phyloP scores from a whole-genome alignment of 345 rosid species.

The Melastoma malabathricum region DNA sequence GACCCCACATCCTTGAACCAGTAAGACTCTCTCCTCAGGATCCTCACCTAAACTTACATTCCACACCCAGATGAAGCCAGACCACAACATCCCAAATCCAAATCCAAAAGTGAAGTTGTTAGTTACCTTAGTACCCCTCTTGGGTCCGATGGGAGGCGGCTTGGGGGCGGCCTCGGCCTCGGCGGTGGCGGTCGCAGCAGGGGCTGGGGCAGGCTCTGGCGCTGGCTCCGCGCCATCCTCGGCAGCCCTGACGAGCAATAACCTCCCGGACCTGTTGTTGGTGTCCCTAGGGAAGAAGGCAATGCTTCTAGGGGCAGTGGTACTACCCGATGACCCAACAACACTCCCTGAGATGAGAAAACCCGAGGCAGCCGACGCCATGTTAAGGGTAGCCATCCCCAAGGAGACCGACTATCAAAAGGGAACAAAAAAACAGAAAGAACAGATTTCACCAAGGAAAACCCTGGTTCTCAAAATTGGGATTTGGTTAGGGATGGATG shows the following conservation, averaged over 20 bases:
- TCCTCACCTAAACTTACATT: constrained; percentile 12
- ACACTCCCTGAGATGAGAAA: constrained; percentile 7
- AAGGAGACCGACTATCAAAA: no score
- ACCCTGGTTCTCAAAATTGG: no score
- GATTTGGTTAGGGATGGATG: no score
- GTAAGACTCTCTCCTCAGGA: constrained; percentile 19
- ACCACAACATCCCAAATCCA: not conserved
- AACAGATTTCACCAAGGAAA: no score
- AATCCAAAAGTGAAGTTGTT: not conserved
- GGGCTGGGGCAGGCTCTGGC: not conserved
- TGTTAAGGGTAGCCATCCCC: constrained; percentile 12
- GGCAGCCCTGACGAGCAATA: constrained; percentile 10
- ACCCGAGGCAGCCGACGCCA: constrained; percentile 12
- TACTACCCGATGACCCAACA: constrained; percentile 5
- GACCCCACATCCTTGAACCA: constrained; percentile 21
- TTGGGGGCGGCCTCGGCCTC: constrained; percentile 9
- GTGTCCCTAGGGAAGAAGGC: constrained; percentile 11
- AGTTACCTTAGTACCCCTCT: constrained; percentile 17
- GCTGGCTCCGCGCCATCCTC: constrained; percentile 8
- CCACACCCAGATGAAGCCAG: not conserved
- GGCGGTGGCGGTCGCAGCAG: constrained; percentile 6
- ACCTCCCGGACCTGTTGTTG: constrained; percentile 6
- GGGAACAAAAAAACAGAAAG: no score
- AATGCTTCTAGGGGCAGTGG: constrained; percentile 5
- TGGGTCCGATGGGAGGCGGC: constrained; percentile 22